phyloP scores from a whole-genome alignment of 306 rosid genomes.

The Nissolia schottii region DNA sequence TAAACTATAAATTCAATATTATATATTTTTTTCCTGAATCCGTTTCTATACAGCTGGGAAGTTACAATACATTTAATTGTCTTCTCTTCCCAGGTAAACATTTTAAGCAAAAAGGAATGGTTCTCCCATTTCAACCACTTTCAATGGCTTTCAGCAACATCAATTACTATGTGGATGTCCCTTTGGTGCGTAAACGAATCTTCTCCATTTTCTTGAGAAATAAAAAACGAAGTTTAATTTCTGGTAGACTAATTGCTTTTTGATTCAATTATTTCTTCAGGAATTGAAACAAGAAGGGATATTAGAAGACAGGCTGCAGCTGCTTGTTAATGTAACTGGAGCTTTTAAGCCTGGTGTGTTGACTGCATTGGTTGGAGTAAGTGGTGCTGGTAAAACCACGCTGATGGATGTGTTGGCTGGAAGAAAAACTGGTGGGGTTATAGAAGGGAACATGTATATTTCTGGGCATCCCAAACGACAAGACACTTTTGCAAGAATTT shows the following conservation, averaged over 20 bases:
- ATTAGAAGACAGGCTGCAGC: constrained; percentile 72
- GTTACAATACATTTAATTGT: constrained; percentile 20
- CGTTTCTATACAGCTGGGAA: background rate
- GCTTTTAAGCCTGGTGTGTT: constrained; percentile 89
- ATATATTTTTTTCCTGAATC: background rate
- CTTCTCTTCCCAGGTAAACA: constrained; percentile 61
- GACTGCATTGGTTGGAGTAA: constrained; percentile 94
- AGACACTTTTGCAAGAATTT: constrained; percentile 91
- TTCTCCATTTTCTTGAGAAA: too few relatives aligned
- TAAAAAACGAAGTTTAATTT: background rate
- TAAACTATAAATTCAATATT: background rate
- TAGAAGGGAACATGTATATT: constrained; percentile 71
- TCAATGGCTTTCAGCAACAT: constrained; percentile 89
- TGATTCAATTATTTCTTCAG: constrained; percentile 53
- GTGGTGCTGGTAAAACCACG: constrained; percentile 98
- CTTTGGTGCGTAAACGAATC: constrained; percentile 57
- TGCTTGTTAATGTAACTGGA: constrained; percentile 80
- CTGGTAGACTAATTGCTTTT: constrained; percentile 25
- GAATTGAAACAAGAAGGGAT: constrained; percentile 94
- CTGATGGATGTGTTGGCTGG: constrained; percentile 98
- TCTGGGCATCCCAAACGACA: constrained; percentile 93
- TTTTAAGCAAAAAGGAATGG: constrained; percentile 92
- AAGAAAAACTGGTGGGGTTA: constrained; percentile 85
- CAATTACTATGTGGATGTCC: constrained; percentile 90
- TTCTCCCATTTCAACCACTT: constrained; percentile 96